Conservation (phyloP, 2,329 filamentous ascomycete genomes). For the Fusarium beomiforme region DNA sequence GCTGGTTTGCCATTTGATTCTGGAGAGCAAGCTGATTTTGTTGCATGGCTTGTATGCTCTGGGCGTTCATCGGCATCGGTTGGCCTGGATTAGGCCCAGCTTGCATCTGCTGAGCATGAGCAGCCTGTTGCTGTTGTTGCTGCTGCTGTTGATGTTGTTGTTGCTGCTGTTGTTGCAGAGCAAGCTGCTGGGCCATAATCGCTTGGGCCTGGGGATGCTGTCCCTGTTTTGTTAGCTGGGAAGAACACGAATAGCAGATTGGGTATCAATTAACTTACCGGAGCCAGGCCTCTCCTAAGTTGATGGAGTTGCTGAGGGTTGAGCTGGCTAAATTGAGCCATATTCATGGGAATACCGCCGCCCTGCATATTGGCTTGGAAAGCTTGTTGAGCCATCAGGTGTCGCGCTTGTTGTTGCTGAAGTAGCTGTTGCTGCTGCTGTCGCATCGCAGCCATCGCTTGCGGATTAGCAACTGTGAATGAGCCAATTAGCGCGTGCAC, state of each 20-base stretch:
- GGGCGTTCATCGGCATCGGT: slow-evolving; percentile 59
- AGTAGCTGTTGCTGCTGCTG: slow-evolving; percentile 68
- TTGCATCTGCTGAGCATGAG: slow-evolving; percentile 53
- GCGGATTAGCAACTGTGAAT: slow-evolving; percentile 50
- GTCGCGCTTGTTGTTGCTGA: slow-evolving; percentile 65
- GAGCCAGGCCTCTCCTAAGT: slow-evolving; percentile 55
- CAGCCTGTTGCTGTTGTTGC: slow-evolving; percentile 50
- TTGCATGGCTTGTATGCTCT: slow-evolving; percentile 57
- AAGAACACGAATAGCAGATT: background rate
- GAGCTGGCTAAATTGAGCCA: slow-evolving; percentile 61
- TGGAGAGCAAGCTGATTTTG: slow-evolving; percentile 53
- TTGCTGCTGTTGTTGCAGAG: slow-evolving; percentile 49
- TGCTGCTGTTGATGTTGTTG: slow-evolving; percentile 45
- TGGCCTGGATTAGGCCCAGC: slow-evolving; percentile 58
- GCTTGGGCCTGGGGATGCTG: slow-evolving; percentile 48
- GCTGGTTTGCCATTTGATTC: slow-evolving; percentile 46
- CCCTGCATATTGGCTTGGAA: slow-evolving; percentile 64
- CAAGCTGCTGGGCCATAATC: slow-evolving; percentile 56
- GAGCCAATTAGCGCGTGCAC: slow-evolving; percentile 19
- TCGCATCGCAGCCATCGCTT: slow-evolving; percentile 55
- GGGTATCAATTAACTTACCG: slow-evolving; percentile 49
- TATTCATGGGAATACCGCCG: slow-evolving; percentile 62
- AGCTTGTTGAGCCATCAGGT: slow-evolving; percentile 65
- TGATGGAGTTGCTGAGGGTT: slow-evolving; percentile 62
- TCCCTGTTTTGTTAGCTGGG: slow-evolving; percentile 36